Base-by-base conservation (phyloP, 1,139 yeast genomes). In the Yamadazyma taylorii region DNA sequence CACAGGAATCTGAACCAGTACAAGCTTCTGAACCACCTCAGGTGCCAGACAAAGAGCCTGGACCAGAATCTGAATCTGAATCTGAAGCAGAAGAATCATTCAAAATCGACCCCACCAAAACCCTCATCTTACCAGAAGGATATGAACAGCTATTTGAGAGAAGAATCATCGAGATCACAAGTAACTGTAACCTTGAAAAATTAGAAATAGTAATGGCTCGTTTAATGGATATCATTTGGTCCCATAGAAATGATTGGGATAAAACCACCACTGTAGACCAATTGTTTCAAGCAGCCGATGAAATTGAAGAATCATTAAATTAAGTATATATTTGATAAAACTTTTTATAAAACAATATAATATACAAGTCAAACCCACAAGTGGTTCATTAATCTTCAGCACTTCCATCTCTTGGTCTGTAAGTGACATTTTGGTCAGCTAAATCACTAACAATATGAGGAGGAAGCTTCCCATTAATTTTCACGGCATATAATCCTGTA, bases 391-490 rank as follows among this genome's bases (percentile, higher is more conserved):
- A 88, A 59, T 88, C 96, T 52, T 81, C 86, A 24, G 86, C 97
- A 63, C 90, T 81, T 31, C 99, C 98, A 59, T 94, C 98, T 61
- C 99, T 77, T 24, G 99, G 97, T 48, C 97, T 78, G 63, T 94
- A 94, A 38, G 80, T 79, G 32, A 86, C 79, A 25, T 87, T 87
- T 51, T 82, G 85, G 17, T 75, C 77, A 33, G 81, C 82, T 55
- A 92, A 68, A 37, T 83, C 85, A 33, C 78, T 79, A 12, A 86
- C 78, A 25, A 88, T 79, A 47, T 89, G 96, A 5, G 86, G 89
- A 2, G 97, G 97, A 38, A 92, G 67, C 52, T 86, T 81, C 24
- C 99, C 99, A 51, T 82, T 85, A 6, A 92, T 92, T 55, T 92
- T 87, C 32, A 90, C 95, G 1, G 98, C 98, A 55, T 92, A 87